phyloP scores from a whole-genome alignment of 1,284 basidiomycete species.

The Earliella scabrosa region DNA sequence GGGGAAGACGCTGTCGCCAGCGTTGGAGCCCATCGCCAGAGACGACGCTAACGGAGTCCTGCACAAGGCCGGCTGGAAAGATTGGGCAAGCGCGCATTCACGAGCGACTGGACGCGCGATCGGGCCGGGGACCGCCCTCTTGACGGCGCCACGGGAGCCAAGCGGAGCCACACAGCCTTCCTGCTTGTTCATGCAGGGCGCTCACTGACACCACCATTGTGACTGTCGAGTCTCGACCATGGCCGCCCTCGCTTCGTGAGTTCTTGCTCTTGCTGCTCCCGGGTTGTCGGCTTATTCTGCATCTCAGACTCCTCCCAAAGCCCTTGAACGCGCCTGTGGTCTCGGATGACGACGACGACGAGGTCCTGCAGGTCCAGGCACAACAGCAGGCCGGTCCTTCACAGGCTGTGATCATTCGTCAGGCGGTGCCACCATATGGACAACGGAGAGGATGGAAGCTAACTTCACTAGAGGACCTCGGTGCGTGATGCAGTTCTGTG shows the following conservation, averaged over 20 bases:
- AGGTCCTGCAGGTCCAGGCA: slow-evolving; percentile 26
- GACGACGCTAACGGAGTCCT: slow-evolving; percentile 11
- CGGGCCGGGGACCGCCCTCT: slow-evolving; percentile 1
- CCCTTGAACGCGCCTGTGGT: slow-evolving; percentile 60
- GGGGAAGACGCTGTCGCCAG: slow-evolving; percentile 31
- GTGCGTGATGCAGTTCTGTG: slow-evolving; percentile 41
- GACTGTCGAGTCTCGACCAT: slow-evolving; percentile 32
- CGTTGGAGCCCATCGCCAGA: slow-evolving; percentile 33
- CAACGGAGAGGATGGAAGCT: slow-evolving; percentile 90
- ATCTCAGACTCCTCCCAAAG: slow-evolving; percentile 62
- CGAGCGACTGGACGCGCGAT: slow-evolving; percentile 2
- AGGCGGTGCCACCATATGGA: slow-evolving; percentile 79
- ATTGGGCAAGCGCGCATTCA: background rate
- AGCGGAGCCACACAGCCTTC: slow-evolving; percentile 10
- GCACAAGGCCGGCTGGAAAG: background rate
- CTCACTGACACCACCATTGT: slow-evolving; percentile 13
- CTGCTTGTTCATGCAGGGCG: slow-evolving; percentile 14
- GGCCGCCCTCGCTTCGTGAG: slow-evolving; percentile 44
- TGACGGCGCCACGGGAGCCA: background rate
- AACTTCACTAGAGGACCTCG: slow-evolving; percentile 81
- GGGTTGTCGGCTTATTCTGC: background rate
- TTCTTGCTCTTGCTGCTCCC: slow-evolving; percentile 9
- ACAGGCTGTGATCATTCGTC: slow-evolving; percentile 53
- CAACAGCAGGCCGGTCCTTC: slow-evolving; percentile 40
- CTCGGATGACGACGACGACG: slow-evolving; percentile 64